Evolutionary conservation across 805 yeast genomes (phyloP).

Genomic region (Metschnikowia continentalis): DNA sequence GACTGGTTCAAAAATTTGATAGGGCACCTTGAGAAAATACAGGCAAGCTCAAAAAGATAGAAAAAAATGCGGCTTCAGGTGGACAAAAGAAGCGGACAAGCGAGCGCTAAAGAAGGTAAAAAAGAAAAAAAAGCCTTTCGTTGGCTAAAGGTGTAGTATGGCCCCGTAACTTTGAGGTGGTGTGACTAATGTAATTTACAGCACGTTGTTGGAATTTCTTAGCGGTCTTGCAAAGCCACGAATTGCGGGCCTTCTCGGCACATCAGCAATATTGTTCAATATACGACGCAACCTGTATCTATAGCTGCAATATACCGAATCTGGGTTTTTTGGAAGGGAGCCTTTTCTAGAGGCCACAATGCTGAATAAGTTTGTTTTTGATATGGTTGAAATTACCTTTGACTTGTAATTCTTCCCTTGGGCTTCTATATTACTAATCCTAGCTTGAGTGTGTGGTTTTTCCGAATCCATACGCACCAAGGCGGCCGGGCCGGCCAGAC

Average conservation of each 20-base stretch:
- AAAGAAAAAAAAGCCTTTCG: background rate
- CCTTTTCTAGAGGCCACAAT: no score
- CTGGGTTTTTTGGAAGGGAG: background rate
- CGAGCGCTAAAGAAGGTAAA: background rate
- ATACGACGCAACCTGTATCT: conserved; percentile 2
- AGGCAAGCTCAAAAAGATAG: conserved; percentile 3
- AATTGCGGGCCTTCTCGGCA: background rate
- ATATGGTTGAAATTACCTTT: no score
- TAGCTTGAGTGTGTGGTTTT: background rate
- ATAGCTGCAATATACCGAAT: background rate
- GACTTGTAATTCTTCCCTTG: background rate
- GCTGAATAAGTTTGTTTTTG: no score
- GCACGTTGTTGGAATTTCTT: background rate
- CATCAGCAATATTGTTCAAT: background rate
- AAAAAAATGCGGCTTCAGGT: conserved; percentile 4
- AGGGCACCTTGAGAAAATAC: conserved; percentile 2
- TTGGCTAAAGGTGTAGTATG: background rate
- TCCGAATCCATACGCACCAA: background rate
- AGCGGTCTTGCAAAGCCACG: background rate
- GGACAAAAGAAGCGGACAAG: conserved; percentile 2
- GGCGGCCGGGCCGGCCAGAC: background rate
- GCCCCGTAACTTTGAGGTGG: background rate
- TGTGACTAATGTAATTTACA: no score
- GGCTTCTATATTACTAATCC: background rate
- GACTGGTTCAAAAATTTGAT: background rate